Evolutionary conservation across 1,139 yeast species (phyloP).

Genomic region (Lodderomyces pseudojiufengensis): DNA sequence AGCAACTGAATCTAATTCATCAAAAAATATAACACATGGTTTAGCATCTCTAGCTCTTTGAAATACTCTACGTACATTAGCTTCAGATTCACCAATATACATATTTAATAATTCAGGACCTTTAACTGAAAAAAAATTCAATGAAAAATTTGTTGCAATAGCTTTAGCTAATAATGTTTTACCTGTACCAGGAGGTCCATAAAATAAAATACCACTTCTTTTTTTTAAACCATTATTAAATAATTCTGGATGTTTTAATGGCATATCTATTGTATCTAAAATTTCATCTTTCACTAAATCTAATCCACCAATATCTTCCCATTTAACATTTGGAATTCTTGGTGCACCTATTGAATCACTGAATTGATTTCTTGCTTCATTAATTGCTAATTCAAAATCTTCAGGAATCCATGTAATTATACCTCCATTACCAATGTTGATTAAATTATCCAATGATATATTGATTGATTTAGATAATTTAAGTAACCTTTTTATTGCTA

Average conservation of each 20-base stretch:
- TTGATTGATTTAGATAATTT: constrained; percentile 19
- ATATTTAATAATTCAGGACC: constrained; percentile 94
- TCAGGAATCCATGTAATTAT: constrained; percentile 51
- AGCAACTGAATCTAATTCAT: constrained; percentile 95
- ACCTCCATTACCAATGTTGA: constrained; percentile 50
- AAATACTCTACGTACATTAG: constrained; percentile 90
- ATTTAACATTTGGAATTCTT: constrained; percentile 85
- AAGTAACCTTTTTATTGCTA: constrained; percentile 52
- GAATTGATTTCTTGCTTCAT: constrained; percentile 80
- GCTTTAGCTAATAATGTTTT: constrained; percentile 94
- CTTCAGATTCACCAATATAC: constrained; percentile 99
- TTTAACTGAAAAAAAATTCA: constrained; percentile 91
- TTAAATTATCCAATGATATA: constrained; percentile 22
- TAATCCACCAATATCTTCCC: constrained; percentile 95
- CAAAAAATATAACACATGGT: constrained; percentile 96
- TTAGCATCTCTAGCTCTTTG: constrained; percentile 93
- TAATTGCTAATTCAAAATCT: constrained; percentile 71
- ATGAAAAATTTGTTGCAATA: constrained; percentile 88
- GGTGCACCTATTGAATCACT: constrained; percentile 98
- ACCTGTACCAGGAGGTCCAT: constrained; percentile 99
- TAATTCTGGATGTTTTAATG: constrained; percentile 86
- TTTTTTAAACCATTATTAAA: constrained; percentile 87
- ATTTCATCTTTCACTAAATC: constrained; percentile 89
- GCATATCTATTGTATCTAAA: constrained; percentile 93
- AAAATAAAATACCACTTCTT: constrained; percentile 88